Percentiles rank a stretch among this genome's conserved stretches.
These are phyloP conservation scores for Colletotrichum neosansevieriae DNA, from an alignment of 2,329 filamentous ascomycete genomes.

Conservation along the genomic window DNA sequence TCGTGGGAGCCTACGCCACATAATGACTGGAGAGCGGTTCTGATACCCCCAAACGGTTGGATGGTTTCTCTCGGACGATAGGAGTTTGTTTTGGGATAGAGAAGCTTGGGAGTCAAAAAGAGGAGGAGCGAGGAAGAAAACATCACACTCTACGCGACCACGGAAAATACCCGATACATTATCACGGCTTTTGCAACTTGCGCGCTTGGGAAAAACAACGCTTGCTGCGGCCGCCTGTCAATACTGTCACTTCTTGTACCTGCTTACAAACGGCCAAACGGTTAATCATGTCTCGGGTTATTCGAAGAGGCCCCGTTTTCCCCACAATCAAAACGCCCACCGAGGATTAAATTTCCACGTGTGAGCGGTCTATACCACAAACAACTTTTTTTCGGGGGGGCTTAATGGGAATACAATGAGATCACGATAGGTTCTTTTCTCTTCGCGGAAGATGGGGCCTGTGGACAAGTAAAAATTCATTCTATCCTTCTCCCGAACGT, in stretches of 20 bases:
- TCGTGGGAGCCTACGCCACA: constrained; percentile 53
- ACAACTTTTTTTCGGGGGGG: constrained; percentile 8
- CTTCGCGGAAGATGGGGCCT: constrained; percentile 20
- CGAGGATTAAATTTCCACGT: constrained; percentile 45
- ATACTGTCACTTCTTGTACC: constrained; percentile 55
- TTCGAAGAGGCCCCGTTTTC: constrained; percentile 18
- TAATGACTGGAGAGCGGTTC: constrained; percentile 53
- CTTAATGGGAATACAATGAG: constrained; percentile 41
- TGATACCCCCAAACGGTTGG: constrained; percentile 48
- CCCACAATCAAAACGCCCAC: constrained; percentile 42
- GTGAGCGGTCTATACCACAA: constrained; percentile 41
- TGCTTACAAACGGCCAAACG: constrained; percentile 47
- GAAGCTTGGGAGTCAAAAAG: constrained; percentile 47
- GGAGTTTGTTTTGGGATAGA: constrained; percentile 42
- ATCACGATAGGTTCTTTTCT: constrained; percentile 40
- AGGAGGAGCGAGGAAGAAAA: constrained; percentile 43
- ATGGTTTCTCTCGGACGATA: constrained; percentile 43
- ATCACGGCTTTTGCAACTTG: constrained; percentile 49
- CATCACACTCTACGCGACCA: constrained; percentile 46
- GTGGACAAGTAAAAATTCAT: constrained; percentile 27
- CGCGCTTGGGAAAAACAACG: constrained; percentile 48
- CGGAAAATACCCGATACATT: constrained; percentile 45
- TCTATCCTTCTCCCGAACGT: constrained; percentile 47
- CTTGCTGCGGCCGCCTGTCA: constrained; percentile 46
- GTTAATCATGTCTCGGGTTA: constrained; percentile 42